phyloP scores from a whole-genome alignment of 345 rosid species.

The Hibiscus trionum region DNA sequence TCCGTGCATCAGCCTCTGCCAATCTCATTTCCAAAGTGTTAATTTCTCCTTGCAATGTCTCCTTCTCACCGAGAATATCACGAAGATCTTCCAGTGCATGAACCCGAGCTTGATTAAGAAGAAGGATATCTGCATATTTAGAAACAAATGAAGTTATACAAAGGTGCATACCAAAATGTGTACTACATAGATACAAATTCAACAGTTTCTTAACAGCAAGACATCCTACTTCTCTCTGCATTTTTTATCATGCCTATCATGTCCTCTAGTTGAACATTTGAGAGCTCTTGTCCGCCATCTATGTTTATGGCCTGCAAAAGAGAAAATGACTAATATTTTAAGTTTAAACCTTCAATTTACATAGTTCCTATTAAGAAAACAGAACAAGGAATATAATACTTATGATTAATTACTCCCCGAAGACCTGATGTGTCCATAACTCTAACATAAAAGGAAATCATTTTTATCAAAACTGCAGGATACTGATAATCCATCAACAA shows the following conservation, averaged over 20 bases:
- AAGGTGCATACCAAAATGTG: not conserved
- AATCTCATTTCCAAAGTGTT: conserved; percentile 56
- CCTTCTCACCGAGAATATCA: conserved; percentile 62
- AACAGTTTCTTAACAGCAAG: conserved; percentile 7
- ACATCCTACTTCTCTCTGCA: conserved; percentile 69
- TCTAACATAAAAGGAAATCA: too few species aligned
- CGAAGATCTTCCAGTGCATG: conserved; percentile 67
- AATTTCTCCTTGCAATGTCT: conserved; percentile 68
- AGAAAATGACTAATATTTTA: conserved; percentile 3
- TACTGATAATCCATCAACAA: not conserved
- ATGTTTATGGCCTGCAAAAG: conserved; percentile 40
- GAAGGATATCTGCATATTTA: conserved; percentile 55
- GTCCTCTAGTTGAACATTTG: conserved; percentile 52
- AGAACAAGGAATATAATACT: not conserved
- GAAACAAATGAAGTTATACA: not conserved
- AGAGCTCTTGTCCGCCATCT: conserved; percentile 36
- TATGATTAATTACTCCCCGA: not conserved
- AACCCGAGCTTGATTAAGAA: conserved; percentile 72
- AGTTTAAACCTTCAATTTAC: not conserved
- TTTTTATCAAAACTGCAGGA: not conserved
- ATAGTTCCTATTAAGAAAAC: not conserved
- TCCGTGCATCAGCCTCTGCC: conserved; percentile 84
- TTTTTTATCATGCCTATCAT: conserved; percentile 67
- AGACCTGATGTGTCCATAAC: not conserved
- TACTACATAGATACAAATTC: conserved; percentile 1